Evolutionary conservation across 139 green algal genomes (phyloP).

Genomic region (Coelastrella sp.): DNA sequence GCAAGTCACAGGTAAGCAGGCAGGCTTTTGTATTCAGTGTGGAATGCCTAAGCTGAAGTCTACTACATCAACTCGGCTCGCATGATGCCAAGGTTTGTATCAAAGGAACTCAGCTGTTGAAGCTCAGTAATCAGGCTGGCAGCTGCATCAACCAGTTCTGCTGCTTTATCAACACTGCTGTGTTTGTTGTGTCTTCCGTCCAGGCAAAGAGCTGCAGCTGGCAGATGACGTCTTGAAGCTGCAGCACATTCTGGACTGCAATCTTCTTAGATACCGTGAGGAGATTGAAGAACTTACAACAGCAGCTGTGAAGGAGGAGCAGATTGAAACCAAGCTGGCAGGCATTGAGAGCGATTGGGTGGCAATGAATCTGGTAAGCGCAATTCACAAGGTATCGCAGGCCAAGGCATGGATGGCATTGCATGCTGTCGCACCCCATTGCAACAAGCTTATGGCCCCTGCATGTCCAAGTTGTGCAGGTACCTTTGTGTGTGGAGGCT

Average conservation of each 20-base stretch:
- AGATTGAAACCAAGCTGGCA: slow-evolving; percentile 84
- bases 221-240: slow-evolving; percentile 93
- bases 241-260: slow-evolving; percentile 87
- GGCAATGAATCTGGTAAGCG: slow-evolving; percentile 77
- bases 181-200: not conserved
- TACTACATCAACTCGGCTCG: not conserved
- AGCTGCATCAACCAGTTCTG: too few species aligned
- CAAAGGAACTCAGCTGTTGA: not conserved
- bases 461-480: too few species aligned
- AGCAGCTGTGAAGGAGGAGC: slow-evolving; percentile 92
- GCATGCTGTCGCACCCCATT: not conserved
- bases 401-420: not conserved
- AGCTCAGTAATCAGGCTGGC: not conserved
- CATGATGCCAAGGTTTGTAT: too few species aligned
- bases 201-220: slow-evolving; percentile 80
- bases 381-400: not conserved
- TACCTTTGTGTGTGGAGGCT: too few species aligned
- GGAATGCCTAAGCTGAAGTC: too few species aligned
- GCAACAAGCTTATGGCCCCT: too few species aligned
- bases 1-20: slow-evolving; percentile 66
- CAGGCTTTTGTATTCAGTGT: not conserved
- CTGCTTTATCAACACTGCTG: too few species aligned
- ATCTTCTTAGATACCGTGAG: slow-evolving; percentile 80
- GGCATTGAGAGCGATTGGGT: slow-evolving; percentile 75
- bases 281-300: slow-evolving; percentile 91